Evolutionary conservation across 352 stramenopile species (phyloP), one percentile per base, ranked within the genome.

Genomic region (Blastocystis sp.): DNA sequence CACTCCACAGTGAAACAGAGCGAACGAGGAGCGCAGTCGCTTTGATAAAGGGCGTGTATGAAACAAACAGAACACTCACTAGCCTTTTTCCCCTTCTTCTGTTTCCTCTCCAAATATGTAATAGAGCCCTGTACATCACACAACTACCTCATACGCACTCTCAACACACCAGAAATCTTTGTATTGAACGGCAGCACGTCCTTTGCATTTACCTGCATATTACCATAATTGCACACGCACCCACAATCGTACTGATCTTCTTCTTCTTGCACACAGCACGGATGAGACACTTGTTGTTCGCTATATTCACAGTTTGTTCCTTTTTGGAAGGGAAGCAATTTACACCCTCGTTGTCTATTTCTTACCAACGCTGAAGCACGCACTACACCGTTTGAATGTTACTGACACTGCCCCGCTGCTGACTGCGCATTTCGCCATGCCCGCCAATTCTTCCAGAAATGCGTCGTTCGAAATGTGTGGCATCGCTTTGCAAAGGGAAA

Each of bases 291-390:
- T 41, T 51, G 45, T 85, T 85, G 50, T 85, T 66, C 55, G 65
- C 37, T 31, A 50, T 29, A 69, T 85, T 39, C 31, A 63, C 24
- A 37, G 41, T 33, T 37, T 62, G 50, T 51, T 66, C 31, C 60
- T 85, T 85, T 9, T 85, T 66, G n/a, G 74, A 85, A 41, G 74
- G 74, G 33, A 85, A 85, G 33, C 74, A 85, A 85, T 85, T 85
- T 0, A 69, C 50, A 70, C 55, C 74, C 55, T 67, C 60, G 50
- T 85, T 85, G 45, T 85, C 74, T 85, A 51, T 31, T 10, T n/a
- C 26, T 85, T 1, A 85, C 10, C 35, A 29, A n/a, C 2, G 70
- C 10, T 3, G 50, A 61, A 13, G 13, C 31, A 3, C 33, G 51
- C 29, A 19, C 33, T 69, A 85, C 74, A 85, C 6, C 74, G 74